Conservation (phyloP, 176 grass and related monocot species). For the Eleusine indica region DNA sequence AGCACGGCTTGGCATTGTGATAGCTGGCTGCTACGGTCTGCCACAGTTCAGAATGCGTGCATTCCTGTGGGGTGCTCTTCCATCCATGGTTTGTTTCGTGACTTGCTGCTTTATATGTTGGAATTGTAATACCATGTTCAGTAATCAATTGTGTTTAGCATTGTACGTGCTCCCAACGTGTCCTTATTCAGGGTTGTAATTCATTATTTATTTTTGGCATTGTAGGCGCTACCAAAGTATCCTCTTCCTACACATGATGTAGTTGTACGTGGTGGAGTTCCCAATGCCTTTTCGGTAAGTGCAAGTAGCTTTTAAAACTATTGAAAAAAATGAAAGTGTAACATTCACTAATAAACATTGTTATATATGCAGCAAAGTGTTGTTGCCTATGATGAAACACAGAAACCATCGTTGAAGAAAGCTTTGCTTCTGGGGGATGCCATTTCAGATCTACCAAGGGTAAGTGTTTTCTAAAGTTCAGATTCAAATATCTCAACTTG, state of each 20-base stretch:
- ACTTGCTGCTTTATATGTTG: not conserved
- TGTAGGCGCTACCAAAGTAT: slow-evolving; percentile 74
- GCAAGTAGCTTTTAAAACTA: not conserved
- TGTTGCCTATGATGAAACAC: slow-evolving; percentile 81
- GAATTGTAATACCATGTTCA: not conserved
- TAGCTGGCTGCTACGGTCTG: slow-evolving; percentile 80
- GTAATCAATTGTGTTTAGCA: not conserved
- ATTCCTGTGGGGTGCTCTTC: slow-evolving; percentile 78
- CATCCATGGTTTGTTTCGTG: slow-evolving; percentile 61
- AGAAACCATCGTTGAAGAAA: slow-evolving; percentile 48
- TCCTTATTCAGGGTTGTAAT: slow-evolving; percentile 5
- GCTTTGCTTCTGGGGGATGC: slow-evolving; percentile 73
- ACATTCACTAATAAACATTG: not conserved
- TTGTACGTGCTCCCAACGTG: slow-evolving; percentile 65
- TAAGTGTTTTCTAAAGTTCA: not conserved
- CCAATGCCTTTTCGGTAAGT: slow-evolving; percentile 75
- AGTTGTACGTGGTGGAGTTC: slow-evolving; percentile 55
- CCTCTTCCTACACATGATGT: slow-evolving; percentile 86
- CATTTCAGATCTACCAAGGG: slow-evolving; percentile 79
- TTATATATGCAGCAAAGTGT: slow-evolving; percentile 60
- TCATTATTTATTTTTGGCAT: not conserved
- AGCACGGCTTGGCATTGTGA: slow-evolving; percentile 74
- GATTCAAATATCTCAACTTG: not conserved
- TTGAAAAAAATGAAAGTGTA: not conserved
- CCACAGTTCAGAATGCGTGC: slow-evolving; percentile 82